phyloP scores from a whole-genome alignment of 2,329 filamentous ascomycete species.

The Exserohilum turcica region DNA sequence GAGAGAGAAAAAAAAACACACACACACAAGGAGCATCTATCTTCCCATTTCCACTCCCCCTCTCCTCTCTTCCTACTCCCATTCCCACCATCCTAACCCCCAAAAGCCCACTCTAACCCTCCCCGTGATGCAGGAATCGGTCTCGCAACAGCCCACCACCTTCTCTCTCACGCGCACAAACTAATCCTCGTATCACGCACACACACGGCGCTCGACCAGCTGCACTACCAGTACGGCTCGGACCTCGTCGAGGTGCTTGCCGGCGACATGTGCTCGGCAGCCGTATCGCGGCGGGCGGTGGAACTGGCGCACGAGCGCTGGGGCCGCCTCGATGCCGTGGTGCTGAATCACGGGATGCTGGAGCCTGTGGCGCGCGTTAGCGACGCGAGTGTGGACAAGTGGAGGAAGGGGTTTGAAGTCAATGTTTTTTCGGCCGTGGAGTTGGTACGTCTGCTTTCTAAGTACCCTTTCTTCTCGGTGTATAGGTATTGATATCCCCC shows the following conservation, averaged over 20 bases:
- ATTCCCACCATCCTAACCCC: too few relatives aligned
- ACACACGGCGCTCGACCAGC: conserved; percentile 58
- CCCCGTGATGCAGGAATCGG: conserved; percentile 63
- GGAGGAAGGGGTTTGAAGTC: conserved; percentile 76
- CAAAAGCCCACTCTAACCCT: too few relatives aligned
- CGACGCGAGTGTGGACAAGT: conserved; percentile 71
- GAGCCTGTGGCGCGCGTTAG: conserved; percentile 74
- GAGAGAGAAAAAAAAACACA: too few relatives aligned
- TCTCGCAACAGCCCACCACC: conserved; percentile 63
- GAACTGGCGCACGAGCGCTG: conserved; percentile 70
- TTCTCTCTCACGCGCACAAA: conserved; percentile 61
- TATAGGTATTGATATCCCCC: too few relatives aligned
- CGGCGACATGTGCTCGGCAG: conserved; percentile 64
- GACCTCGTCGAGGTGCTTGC: conserved; percentile 61
- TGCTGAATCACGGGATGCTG: conserved; percentile 86
- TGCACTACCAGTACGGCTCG: conserved; percentile 53
- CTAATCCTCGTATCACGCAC: conserved; percentile 64
- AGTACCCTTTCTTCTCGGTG: not conserved
- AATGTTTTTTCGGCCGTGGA: conserved; percentile 86
- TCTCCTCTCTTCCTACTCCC: too few relatives aligned
- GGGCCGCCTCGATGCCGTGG: conserved; percentile 75
- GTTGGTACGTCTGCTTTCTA: conserved; percentile 63
- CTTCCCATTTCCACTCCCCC: too few relatives aligned
- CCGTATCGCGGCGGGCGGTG: conserved; percentile 64
- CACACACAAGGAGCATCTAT: too few relatives aligned